Base-by-base conservation (phyloP, 257 asterid species). In the Jacaranda copaia region DNA sequence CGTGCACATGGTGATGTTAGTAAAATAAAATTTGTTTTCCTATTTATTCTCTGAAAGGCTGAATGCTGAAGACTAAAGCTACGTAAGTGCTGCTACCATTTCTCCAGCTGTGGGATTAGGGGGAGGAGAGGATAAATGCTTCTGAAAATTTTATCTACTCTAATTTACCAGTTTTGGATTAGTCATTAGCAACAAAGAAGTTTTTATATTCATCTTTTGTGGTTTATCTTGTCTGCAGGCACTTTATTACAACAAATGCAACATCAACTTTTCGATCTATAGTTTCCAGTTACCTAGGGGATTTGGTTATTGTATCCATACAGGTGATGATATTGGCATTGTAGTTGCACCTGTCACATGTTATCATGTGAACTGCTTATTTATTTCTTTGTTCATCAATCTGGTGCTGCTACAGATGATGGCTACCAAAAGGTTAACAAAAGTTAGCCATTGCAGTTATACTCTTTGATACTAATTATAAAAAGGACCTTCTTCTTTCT, bases 211-310 rank as follows among this genome's bases (percentile, higher is more conserved):
- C 57, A 9, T 39, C 45, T 70, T 62, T 69, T 70, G 48, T 67
- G 77, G 60, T 77, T 68, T 60, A 9, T 73, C 70, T 74, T 81
- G 40, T 84, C 40, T 52, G 70, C 80, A 95, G 99, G 85, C 83
- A 88, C 87, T 95, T 88, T 80, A 79, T 95, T 72, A 75, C 89
- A 70, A 85, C 99, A 75, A 90, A 95, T 81, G 98, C 96, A 39
- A 93, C 99, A 43, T 81, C 99, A 74, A 87, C 96, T 71, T 93
- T 95, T 81, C 86, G 90, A 75, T 81, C 96, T 68, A 88, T 95
- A 63, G 80, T 91, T 82, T 91, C 98, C 49, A 85, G 85, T 81
- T 95, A 95, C 85, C 96, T 97, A 15, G 99, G 97, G 77, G 80
- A 87, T 45, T 79, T 95, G 89, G 86, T 85, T 75, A 89, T 93